These are phyloP conservation scores for Tolypocladium album DNA, from an alignment of 2,329 filamentous ascomycete genomes.

Conservation along the genomic window DNA sequence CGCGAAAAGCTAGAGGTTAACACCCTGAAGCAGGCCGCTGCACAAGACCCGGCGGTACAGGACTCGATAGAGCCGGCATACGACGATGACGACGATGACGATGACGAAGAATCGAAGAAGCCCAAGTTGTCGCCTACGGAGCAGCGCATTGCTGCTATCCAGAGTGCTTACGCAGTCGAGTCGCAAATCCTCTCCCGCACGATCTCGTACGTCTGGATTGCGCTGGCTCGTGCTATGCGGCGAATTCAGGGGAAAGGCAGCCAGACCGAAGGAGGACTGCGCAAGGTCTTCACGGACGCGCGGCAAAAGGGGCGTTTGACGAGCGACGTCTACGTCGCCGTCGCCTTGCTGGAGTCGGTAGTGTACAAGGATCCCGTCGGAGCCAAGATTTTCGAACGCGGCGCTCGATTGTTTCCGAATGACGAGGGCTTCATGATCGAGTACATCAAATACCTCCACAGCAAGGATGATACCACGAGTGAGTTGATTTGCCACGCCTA, in stretches of 20 bases:
- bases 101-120: constrained; percentile 31
- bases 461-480: constrained; percentile 89
- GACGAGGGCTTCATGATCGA: constrained; percentile 91
- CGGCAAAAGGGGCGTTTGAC: constrained; percentile 78
- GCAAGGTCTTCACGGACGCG: constrained; percentile 83
- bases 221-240: constrained; percentile 85
- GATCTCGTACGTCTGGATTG: constrained; percentile 91
- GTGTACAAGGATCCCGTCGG: constrained; percentile 92
- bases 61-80: constrained; percentile 32
- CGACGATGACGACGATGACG: constrained; percentile 35
- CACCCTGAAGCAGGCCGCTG: constrained; percentile 42
- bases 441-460: constrained; percentile 89
- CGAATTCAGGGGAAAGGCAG: constrained; percentile 79
- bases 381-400: constrained; percentile 91
- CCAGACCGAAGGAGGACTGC: constrained; percentile 60
- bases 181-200: constrained; percentile 69
- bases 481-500: constrained; percentile 28
- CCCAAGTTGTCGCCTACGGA: constrained; percentile 49
- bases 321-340: constrained; percentile 90
- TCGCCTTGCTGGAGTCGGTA: constrained; percentile 85
- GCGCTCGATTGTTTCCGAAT: constrained; percentile 84
- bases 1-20: constrained; percentile 48
- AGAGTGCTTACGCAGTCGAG: constrained; percentile 61
- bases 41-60: constrained; percentile 23
- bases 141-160: constrained; percentile 49